Evolutionary conservation across 306 rosid species (phyloP), one percentile per base, ranked within the genome.

Genomic region (Castanea crenata): DNA sequence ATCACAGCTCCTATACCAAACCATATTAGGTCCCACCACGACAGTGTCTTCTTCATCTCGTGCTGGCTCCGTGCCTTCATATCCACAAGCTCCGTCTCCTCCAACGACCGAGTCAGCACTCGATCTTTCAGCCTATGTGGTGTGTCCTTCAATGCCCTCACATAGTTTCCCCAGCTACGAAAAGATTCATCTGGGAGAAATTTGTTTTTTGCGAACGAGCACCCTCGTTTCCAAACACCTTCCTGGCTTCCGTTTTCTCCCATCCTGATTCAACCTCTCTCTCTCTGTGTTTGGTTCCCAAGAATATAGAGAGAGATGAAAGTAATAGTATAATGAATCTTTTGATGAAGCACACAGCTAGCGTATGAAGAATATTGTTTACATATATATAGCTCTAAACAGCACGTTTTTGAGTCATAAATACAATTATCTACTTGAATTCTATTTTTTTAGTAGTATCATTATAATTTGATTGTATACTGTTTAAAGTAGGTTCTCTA

Each of bases 1-100:
- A 94, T 86, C 23, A 92, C 98, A 1, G 97, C 87, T 0, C 97
- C 97, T 74, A 94, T 54, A 0, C 99, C 93, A 71, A 92, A 90
- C 97, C 99, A 94, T 51, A 92, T 88, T 3, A 94, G 88, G 74
- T 92, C 99, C 99, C 99, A 92, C 99, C 99, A 94, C 3, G 69
- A 88, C 13, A 94, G 89, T 25, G 86, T 87, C 81, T 88, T 92
- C 93, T 92, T 94, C 98, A 94, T 94, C 77, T 88, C 91, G 71
- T 87, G 67, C 18, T 78, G 75, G 81, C 98, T 94, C 80, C 81
- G 83, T 2, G 90, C 89, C 85, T 84, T 89, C 79, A 92, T 4
- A 16, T 90, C 94, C 41, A 92, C 93, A 5, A 94, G 72, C 87
- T 94, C 98, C 8, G 85, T 75, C 0, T 77, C 75, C 29, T 92